Evolutionary conservation across 768 basidiomycete species (phyloP).

Genomic region (Sporobolomyces phaffii): DNA sequence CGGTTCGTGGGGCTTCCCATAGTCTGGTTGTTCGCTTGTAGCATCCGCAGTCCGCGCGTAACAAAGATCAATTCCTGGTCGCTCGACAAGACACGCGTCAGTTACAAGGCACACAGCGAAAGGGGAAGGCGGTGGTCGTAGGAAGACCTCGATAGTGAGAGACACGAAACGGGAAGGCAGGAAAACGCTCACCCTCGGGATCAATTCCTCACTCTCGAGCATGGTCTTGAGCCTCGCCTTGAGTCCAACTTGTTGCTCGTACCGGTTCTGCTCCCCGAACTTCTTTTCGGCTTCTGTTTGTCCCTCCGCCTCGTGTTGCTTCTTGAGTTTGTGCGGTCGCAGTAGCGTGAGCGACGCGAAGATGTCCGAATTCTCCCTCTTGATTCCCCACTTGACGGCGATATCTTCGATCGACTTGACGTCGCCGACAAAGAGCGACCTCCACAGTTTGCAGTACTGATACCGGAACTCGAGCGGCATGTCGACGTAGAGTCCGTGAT

Average conservation of each 20-base stretch:
- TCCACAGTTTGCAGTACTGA: constrained; percentile 39
- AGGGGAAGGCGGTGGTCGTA: neutral
- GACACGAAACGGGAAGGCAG: too few relatives aligned
- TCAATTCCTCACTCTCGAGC: constrained; percentile 42
- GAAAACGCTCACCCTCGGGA: constrained; percentile 36
- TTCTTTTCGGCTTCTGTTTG: constrained; percentile 17
- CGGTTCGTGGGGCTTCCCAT: constrained; percentile 83
- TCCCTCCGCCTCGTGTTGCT: constrained; percentile 9
- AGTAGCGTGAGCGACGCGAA: constrained; percentile 40
- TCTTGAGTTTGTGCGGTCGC: constrained; percentile 36
- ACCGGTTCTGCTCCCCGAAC: constrained; percentile 8
- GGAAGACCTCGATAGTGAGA: too few relatives aligned
- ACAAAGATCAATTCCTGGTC: constrained; percentile 50
- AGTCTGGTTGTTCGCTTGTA: constrained; percentile 62
- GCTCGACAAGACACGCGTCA: neutral
- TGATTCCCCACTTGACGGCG: constrained; percentile 40
- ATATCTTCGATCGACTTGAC: constrained; percentile 39
- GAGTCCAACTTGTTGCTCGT: constrained; percentile 37
- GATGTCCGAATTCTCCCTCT: constrained; percentile 21
- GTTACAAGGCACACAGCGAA: constrained; percentile 41
- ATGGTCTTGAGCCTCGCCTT: constrained; percentile 41
- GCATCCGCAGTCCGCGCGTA: constrained; percentile 49
- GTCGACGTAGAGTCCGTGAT: constrained; percentile 83
- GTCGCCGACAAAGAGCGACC: constrained; percentile 39
- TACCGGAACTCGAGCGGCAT: constrained; percentile 49